These are phyloP conservation scores for Pichia insulana DNA, from an alignment of 805 yeast genomes.

Conservation along the genomic window DNA sequence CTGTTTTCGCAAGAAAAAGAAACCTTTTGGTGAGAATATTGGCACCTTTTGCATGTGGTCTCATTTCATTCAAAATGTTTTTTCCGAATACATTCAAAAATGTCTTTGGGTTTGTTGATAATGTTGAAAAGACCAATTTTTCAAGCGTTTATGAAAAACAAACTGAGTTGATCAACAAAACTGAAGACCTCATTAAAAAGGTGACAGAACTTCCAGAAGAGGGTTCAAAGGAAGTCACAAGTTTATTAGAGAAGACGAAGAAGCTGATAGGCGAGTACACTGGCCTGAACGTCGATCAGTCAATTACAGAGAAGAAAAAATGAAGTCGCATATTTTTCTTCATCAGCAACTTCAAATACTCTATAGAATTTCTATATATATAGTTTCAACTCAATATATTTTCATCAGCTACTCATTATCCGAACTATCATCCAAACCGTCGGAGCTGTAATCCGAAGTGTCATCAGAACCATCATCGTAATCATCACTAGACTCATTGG, in stretches of 20 bases:
- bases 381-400: too few species aligned
- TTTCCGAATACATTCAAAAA: conserved; percentile 66
- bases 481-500: conserved; percentile 19
- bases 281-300: conserved; percentile 62
- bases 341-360: too few species aligned
- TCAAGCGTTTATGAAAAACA: conserved; percentile 64
- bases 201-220: conserved; percentile 36
- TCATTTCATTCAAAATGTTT: conserved; percentile 56
- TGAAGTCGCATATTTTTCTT: too few species aligned
- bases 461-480: conserved; percentile 15
- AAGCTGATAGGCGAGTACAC: conserved; percentile 44
- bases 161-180: conserved; percentile 35
- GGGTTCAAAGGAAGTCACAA: conserved; percentile 31
- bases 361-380: too few species aligned
- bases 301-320: conserved; percentile 41
- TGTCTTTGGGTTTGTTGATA: conserved; percentile 49
- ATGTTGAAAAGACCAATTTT: conserved; percentile 47
- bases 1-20: conserved; percentile 62
- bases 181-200: conserved; percentile 35
- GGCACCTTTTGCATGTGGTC: conserved; percentile 54
- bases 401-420: conserved; percentile 5
- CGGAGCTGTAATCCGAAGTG: conserved; percentile 11
- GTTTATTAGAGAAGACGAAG: conserved; percentile 28
- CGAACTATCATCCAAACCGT: conserved; percentile 8
- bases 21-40: conserved; percentile 44